Conservation (phyloP, 2,329 filamentous ascomycete species). For the Botrytis elliptica region DNA sequence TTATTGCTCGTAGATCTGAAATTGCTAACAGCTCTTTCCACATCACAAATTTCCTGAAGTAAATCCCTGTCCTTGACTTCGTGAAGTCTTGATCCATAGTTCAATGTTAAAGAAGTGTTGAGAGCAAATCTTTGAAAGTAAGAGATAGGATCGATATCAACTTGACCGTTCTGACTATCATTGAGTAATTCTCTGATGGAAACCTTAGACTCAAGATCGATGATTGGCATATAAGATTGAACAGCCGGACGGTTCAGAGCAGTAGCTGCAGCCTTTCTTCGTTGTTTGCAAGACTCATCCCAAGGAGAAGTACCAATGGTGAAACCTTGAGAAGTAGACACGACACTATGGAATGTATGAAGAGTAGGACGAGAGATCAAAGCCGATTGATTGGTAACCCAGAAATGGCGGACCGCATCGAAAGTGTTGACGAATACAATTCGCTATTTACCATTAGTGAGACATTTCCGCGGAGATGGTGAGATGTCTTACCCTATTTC, state of each 20-base stretch:
- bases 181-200: slow-evolving; percentile 70
- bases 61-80: slow-evolving; percentile 66
- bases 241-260: slow-evolving; percentile 74
- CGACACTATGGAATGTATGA: slow-evolving; percentile 79
- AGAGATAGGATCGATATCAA: slow-evolving; percentile 67
- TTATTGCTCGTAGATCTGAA: slow-evolving; percentile 79
- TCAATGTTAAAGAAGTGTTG: slow-evolving; percentile 74
- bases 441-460: slow-evolving; percentile 47
- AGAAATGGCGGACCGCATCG: slow-evolving; percentile 69
- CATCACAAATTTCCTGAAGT: slow-evolving; percentile 70
- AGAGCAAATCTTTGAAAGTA: slow-evolving; percentile 76
- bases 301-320: slow-evolving; percentile 83
- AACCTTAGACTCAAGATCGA: slow-evolving; percentile 71
- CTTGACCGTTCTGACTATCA: slow-evolving; percentile 59
- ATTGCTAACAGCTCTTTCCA: slow-evolving; percentile 73
- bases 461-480: slow-evolving; percentile 51
- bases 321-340: slow-evolving; percentile 74
- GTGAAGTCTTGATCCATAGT: slow-evolving; percentile 72
- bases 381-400: slow-evolving; percentile 76
- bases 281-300: slow-evolving; percentile 76
- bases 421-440: slow-evolving; percentile 79
- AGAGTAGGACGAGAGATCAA: slow-evolving; percentile 75
- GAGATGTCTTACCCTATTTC: slow-evolving; percentile 40
- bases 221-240: slow-evolving; percentile 78
- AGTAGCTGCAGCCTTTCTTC: slow-evolving; percentile 75